Base-by-base conservation (phyloP, 768 basidiomycete genomes). In the Leccinellum albellum region DNA sequence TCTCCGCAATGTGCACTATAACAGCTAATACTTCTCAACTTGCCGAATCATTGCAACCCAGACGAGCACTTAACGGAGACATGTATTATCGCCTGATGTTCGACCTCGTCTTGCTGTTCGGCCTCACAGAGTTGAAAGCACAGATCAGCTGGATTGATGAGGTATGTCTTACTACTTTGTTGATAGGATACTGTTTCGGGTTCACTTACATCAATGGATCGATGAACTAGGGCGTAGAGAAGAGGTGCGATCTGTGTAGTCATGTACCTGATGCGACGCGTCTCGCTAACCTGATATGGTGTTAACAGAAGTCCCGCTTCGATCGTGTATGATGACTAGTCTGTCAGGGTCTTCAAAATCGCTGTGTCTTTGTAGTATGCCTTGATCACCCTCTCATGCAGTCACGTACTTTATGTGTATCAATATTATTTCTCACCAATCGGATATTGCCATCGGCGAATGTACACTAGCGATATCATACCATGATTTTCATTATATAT, bases 111-210 rank as follows among this genome's bases (percentile, higher is more conserved):
- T 51, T 81, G 15, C 65, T 71, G 9, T 75, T 78, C 46, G 79
- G 79, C 3, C 53, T 74, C 14, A 76, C 78, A 0, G 80, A 81
- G 51, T 58, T 80, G 31, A 76, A 78, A 58, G 80, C 78, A 0
- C 75, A 79, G 24, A 70, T 79, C 23, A 62, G 69, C 2, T 81
- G 80, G 80, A 63, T 60, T 7, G 72, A 79, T 6, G 29, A 8
- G 56, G 65, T 64, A 17, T 29, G 65, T 50, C 49, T 33, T 21
- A 3, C 26, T n/a, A n/a, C 45, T 3, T 5, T 17, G 4, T 12
- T 0, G n/a, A 13, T 33, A 17, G 2, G 4, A 29, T 10, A 8
- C 14, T 29, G 17, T 0, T 15, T 8, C 4, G 8, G 20, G 20
- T 26, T 21, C 4, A 42, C 37, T 56, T 9, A 64, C 17, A 10